Evolutionary conservation across 2,329 filamentous ascomycete species (phyloP).

Genomic region (Akanthomyces muscarius): DNA sequence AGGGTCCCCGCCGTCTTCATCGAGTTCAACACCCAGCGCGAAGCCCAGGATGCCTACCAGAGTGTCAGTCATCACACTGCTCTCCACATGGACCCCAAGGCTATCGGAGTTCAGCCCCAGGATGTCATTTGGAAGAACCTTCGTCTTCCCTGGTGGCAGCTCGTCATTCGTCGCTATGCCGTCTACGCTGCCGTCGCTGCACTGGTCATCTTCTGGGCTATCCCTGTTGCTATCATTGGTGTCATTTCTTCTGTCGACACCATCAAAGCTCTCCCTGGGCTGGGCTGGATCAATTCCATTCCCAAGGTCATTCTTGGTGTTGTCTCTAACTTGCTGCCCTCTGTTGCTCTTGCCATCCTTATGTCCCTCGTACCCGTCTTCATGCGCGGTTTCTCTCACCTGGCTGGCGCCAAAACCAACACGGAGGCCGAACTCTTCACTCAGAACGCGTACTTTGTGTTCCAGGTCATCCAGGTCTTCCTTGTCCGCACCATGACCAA

Average conservation of each 20-base stretch:
- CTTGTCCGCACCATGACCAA: slow-evolving; percentile 79
- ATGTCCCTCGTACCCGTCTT: slow-evolving; percentile 73
- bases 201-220: slow-evolving; percentile 81
- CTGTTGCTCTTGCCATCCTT: slow-evolving; percentile 72
- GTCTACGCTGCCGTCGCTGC: slow-evolving; percentile 64
- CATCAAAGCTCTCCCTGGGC: slow-evolving; percentile 62
- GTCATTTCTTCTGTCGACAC: slow-evolving; percentile 78
- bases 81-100: slow-evolving; percentile 79
- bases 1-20: slow-evolving; percentile 79
- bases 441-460: slow-evolving; percentile 86
- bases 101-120: slow-evolving; percentile 72
- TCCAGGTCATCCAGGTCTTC: slow-evolving; percentile 90
- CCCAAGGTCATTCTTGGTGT: slow-evolving; percentile 71
- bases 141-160: slow-evolving; percentile 64
- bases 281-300: slow-evolving; percentile 69
- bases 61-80: slow-evolving; percentile 75
- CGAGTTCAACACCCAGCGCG: slow-evolving; percentile 77
- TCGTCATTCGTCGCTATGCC: slow-evolving; percentile 63
- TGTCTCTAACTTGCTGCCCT: slow-evolving; percentile 77
- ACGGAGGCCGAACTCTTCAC: slow-evolving; percentile 82
- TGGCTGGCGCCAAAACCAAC: slow-evolving; percentile 73
- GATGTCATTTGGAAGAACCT: slow-evolving; percentile 89
- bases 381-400: slow-evolving; percentile 66
- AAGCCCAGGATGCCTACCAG: slow-evolving; percentile 83
- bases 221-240: slow-evolving; percentile 74